Conservation (phyloP, 2,329 filamentous ascomycete species). For the Helotiales sp. region DNA sequence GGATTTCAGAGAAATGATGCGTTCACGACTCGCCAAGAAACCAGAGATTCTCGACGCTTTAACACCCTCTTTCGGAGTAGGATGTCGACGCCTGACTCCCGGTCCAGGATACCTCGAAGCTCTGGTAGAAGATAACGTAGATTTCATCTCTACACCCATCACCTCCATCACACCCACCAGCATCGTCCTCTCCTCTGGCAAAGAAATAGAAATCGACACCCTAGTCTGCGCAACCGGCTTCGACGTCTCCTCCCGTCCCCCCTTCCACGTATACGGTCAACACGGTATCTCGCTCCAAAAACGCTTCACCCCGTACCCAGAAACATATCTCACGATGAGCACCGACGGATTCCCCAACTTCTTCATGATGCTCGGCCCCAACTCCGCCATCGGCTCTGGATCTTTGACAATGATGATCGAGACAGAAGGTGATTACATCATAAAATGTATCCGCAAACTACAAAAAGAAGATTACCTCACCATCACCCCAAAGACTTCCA, state of each 20-base stretch:
- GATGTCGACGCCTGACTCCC: constrained; percentile 44
- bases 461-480: constrained; percentile 49
- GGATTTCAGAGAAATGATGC: constrained; percentile 42
- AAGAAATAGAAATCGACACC: constrained; percentile 36
- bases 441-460: constrained; percentile 32
- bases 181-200: constrained; percentile 34
- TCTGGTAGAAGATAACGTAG: constrained; percentile 38
- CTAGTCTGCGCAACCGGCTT: constrained; percentile 41
- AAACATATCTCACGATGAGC: constrained; percentile 31
- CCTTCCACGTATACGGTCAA: constrained; percentile 30
- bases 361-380: constrained; percentile 34
- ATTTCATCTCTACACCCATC: constrained; percentile 46
- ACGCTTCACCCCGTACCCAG: constrained; percentile 32
- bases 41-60: constrained; percentile 37
- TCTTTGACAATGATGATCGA: constrained; percentile 31
- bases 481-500: constrained; percentile 46
- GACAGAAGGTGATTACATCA: constrained; percentile 29
- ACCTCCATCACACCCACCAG: constrained; percentile 40
- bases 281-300: constrained; percentile 22
- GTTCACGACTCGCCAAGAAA: constrained; percentile 40
- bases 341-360: constrained; percentile 32
- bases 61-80: constrained; percentile 44
- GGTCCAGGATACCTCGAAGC: constrained; percentile 43
- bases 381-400: constrained; percentile 28
- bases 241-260: constrained; percentile 30